Conservation (phyloP, 208 protist species). For the Borovskyia barvae region DNA sequence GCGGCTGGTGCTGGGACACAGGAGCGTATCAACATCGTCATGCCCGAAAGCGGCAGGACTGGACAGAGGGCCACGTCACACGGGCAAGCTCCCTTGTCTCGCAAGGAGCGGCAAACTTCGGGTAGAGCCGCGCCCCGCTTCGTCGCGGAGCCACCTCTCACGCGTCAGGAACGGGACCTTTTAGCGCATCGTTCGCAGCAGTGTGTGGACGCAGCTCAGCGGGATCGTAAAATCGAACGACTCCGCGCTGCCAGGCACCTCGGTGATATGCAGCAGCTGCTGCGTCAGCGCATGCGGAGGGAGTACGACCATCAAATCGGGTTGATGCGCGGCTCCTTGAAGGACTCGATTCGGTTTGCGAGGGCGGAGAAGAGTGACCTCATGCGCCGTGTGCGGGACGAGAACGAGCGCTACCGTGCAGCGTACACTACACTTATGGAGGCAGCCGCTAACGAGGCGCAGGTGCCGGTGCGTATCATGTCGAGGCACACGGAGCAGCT, state of each 20-base stretch:
- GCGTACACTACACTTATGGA: constrained; percentile 77
- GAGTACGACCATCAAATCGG: constrained; percentile 52
- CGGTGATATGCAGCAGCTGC: constrained; percentile 58
- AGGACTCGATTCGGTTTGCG: constrained; percentile 26
- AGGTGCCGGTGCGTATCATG: constrained; percentile 66
- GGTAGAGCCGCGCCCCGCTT: neutral
- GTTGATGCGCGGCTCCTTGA: constrained; percentile 46
- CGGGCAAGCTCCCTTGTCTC: neutral
- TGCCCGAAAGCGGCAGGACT: too few relatives aligned
- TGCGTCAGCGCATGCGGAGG: constrained; percentile 64
- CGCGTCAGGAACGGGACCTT: constrained; percentile 40
- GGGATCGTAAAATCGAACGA: constrained; percentile 81
- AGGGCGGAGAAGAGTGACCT: constrained; percentile 41
- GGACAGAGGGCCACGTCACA: too few relatives aligned
- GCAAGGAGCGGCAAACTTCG: neutral
- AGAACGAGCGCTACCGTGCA: constrained; percentile 71
- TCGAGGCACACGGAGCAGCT: constrained; percentile 59
- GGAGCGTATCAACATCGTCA: too few relatives aligned
- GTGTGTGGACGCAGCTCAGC: constrained; percentile 44
- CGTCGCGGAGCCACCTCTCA: constrained; percentile 44
- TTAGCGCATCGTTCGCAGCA: constrained; percentile 48
- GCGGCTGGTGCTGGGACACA: too few relatives aligned
- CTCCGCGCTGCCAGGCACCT: constrained; percentile 71
- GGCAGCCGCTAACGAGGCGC: constrained; percentile 61
- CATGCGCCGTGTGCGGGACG: constrained; percentile 61